Base-by-base conservation (phyloP, 805 yeast species). In the Candida pini region DNA sequence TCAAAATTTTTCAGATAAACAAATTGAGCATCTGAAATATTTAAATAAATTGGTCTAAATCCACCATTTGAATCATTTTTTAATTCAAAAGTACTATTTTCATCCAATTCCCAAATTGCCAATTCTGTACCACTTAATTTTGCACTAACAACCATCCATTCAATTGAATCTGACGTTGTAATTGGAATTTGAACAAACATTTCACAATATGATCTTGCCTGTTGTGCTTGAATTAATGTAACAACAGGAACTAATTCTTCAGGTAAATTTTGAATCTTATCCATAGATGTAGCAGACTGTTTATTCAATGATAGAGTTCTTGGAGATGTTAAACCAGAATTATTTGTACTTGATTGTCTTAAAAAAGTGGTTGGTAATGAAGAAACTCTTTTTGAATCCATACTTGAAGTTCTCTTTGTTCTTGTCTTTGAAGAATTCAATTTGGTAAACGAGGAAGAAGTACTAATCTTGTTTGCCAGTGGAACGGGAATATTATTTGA, bases 171-270 rank as follows among this genome's bases (percentile, higher is more conserved):
- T 2, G 35, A 26, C 10, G 36, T 43, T n/a, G 28, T 26, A 18
- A 39, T 19, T 7, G 54, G 58, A n/a, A 56, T 50, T 30, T 47
- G 47, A 12, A 49, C 54, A 32, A 33, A 38, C 46, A 48, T 43
- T 40, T 68, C 73, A 29, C 63, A 66, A 54, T 86, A 85, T 6
- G 73, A 65, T 31, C 95, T 67, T 17, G 76, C 68, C 41, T 76
- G 75, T 51, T 86, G 95, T 14, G 88, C 78, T 30, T 73, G 72
- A 36, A 83, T 64, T 44, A 86, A 65, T 15, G 85, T 78, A 25
- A 85, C 71, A 9, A 83, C 69, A 0, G 95, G 94, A 12, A 76
- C 58, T 51, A 86, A 64, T 51, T 84, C 90, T 12, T 74, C 73
- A 0, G 88, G 83, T 13, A 66, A 52, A 56, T 41, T 33, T 4